These are phyloP conservation scores for Moniliella sp. DNA, from an alignment of 1,284 basidiomycete genomes.

Conservation along the genomic window DNA sequence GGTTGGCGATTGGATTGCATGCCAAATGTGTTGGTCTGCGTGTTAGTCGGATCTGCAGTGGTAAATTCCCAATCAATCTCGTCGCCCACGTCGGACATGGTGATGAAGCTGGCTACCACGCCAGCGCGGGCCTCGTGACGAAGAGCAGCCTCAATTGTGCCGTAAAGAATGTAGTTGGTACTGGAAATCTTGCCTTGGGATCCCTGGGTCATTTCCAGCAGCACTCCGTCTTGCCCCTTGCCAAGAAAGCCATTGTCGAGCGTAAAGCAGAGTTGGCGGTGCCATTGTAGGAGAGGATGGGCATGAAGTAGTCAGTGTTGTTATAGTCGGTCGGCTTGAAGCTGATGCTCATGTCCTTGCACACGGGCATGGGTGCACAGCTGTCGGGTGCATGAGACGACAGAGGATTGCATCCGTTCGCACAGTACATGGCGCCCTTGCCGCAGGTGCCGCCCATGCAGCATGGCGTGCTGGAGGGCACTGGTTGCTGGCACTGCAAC, in stretches of 20 bases:
- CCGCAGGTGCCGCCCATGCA: conserved; percentile 12
- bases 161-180: conserved; percentile 23
- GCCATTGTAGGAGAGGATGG: conserved; percentile 20
- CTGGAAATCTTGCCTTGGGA: conserved; percentile 19
- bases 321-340: conserved; percentile 8
- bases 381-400: conserved; percentile 11
- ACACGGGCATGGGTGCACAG: conserved; percentile 21
- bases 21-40: conserved; percentile 13
- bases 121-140: conserved; percentile 16
- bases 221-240: conserved; percentile 17
- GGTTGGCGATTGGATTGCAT: conserved; percentile 3
- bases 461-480: not conserved
- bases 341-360: conserved; percentile 8
- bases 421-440: conserved; percentile 17
- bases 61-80: conserved; percentile 21
- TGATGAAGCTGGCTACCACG: conserved; percentile 19
- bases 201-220: conserved; percentile 12
- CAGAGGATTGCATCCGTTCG: conserved; percentile 20
- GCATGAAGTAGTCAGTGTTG: conserved; percentile 12
- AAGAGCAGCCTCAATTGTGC: conserved; percentile 12
- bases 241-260: conserved; percentile 21
- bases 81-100: conserved; percentile 15
- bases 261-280: conserved; percentile 12
- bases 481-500: not conserved
- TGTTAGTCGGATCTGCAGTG: conserved; percentile 5